Conservation (phyloP, 306 rosid species). For the Vachellia pachyceras region DNA sequence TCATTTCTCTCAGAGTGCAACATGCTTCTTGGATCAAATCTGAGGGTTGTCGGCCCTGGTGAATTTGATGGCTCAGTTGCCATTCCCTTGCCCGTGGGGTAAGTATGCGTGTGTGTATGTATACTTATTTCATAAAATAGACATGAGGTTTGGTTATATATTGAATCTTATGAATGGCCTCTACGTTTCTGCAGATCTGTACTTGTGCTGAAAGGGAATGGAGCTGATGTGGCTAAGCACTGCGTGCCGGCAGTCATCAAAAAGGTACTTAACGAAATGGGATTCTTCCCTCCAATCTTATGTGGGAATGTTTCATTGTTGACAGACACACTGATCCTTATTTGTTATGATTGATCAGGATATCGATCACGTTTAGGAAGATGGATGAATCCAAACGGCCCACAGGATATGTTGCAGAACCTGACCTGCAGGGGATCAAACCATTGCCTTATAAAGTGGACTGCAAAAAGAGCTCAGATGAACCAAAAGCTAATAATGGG, state of each 20-base stretch:
- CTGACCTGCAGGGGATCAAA: constrained; percentile 73
- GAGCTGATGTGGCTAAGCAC: constrained; percentile 92
- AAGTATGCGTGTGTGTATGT: too few species aligned
- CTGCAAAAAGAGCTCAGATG: constrained; percentile 38
- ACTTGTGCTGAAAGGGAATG: constrained; percentile 87
- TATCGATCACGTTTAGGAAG: constrained; percentile 92
- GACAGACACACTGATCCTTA: constrained; percentile 21
- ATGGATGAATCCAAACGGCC: constrained; percentile 79
- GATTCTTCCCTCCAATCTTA: too few species aligned
- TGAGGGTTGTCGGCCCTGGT: constrained; percentile 65
- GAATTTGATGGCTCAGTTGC: constrained; percentile 63
- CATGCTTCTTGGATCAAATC: constrained; percentile 80
- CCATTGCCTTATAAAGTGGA: constrained; percentile 69
- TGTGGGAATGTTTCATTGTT: too few species aligned
- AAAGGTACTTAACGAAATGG: constrained; percentile 57
- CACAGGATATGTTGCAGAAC: constrained; percentile 54
- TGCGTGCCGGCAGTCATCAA: constrained; percentile 89
- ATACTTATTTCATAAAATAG: not conserved
- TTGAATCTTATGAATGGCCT: constrained; percentile 29
- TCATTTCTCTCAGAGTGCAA: constrained; percentile 87
- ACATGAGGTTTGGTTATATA: not conserved
- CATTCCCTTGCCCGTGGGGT: constrained; percentile 88
- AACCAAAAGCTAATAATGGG: constrained; percentile 51
- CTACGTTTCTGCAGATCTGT: constrained; percentile 78
- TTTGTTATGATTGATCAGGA: constrained; percentile 50